These are phyloP conservation scores for Fusarium zealandicum DNA, from an alignment of 2,329 filamentous ascomycete genomes.

Conservation along the genomic window DNA sequence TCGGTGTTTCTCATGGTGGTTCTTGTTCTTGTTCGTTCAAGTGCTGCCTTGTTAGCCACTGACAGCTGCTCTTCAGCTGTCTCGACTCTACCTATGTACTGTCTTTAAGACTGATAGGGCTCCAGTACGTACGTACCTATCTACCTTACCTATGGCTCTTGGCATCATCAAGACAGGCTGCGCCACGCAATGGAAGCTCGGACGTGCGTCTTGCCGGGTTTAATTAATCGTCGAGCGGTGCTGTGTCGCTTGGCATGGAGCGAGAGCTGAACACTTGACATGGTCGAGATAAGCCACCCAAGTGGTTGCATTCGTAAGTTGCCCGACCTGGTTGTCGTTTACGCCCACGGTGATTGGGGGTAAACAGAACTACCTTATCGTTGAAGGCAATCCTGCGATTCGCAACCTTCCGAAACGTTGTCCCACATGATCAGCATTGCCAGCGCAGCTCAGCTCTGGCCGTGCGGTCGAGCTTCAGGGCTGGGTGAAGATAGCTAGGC, in stretches of 20 bases:
- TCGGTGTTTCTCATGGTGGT: no score
- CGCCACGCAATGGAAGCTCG: constrained; percentile 21
- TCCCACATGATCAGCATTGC: no score
- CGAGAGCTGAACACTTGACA: constrained; percentile 30
- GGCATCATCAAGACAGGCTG: constrained; percentile 27
- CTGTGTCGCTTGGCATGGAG: constrained; percentile 33
- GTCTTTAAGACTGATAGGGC: constrained; percentile 11
- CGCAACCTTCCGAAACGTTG: no score
- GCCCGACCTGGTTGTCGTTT: no score
- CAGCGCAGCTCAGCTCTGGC: no score
- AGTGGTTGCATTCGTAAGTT: no score
- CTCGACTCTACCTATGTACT: constrained; percentile 21
- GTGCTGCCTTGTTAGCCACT: background rate
- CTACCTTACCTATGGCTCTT: constrained; percentile 9
- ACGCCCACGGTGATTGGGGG: no score
- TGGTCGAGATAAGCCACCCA: background rate
- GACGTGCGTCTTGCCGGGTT: constrained; percentile 30
- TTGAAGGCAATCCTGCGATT: no score
- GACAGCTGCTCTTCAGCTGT: constrained; percentile 16
- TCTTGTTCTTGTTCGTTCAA: background rate
- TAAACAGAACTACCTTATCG: no score
- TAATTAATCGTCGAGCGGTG: constrained; percentile 30
- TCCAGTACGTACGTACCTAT: constrained; percentile 26
- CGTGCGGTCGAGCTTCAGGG: no score
- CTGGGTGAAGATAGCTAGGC: no score